Percentiles rank a stretch among this genome's conserved stretches.
phyloP scores from a whole-genome alignment of 2,329 filamentous ascomycete species.

The Orbilia blumenaviensis region DNA sequence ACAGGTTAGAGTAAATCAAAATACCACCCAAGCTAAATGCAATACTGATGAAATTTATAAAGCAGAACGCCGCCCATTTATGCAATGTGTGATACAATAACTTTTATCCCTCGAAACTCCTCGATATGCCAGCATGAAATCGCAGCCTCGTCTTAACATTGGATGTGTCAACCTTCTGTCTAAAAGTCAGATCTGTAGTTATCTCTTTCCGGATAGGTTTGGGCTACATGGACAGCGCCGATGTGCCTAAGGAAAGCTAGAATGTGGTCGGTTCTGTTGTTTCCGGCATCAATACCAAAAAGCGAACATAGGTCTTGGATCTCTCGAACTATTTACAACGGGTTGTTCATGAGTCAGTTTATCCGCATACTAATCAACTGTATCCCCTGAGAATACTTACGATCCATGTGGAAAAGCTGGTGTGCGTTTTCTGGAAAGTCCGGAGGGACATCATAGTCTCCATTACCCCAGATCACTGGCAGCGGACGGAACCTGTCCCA shows the following conservation, averaged over 20 bases:
- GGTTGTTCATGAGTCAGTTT: neutral
- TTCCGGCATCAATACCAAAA: conserved; percentile 41
- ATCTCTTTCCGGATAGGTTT: conserved; percentile 38
- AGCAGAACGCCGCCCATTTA: neutral
- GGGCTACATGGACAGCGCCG: conserved; percentile 30
- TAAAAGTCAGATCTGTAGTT: conserved; percentile 40
- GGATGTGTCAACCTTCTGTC: neutral
- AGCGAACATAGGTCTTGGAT: conserved; percentile 50
- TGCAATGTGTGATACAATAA: neutral
- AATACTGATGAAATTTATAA: neutral
- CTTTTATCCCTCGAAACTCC: conserved; percentile 13
- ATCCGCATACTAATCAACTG: neutral
- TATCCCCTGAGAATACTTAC: conserved; percentile 12
- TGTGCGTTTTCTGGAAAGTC: conserved; percentile 50
- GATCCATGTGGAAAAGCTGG: conserved; percentile 42
- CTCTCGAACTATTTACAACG: conserved; percentile 30
- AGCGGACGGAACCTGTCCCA: conserved; percentile 42
- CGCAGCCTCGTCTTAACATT: neutral
- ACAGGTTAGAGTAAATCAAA: neutral
- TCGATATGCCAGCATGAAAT: neutral
- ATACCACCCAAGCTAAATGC: neutral
- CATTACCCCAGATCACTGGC: conserved; percentile 29
- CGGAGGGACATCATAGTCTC: conserved; percentile 17
- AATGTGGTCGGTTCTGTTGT: conserved; percentile 32
- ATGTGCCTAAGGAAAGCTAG: conserved; percentile 40